Conservation (phyloP, 495 filamentous ascomycete species). For the Penicillium canescens region DNA sequence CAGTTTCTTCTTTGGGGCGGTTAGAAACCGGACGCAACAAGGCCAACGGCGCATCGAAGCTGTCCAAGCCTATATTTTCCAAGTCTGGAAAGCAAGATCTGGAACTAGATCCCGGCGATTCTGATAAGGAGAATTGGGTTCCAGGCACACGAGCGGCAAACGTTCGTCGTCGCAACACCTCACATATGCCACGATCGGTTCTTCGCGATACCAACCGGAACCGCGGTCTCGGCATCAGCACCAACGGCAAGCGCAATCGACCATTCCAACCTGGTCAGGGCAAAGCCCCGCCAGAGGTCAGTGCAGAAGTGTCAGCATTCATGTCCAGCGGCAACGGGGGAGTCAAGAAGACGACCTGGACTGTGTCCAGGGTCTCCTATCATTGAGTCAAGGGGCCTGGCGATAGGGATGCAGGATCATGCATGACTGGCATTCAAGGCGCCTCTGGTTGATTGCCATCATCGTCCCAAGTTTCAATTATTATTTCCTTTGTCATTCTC, state of each 20-base stretch:
- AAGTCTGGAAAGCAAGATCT: slow-evolving; percentile 32
- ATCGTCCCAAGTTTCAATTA: slow-evolving; percentile 4
- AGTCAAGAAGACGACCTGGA: slow-evolving; percentile 71
- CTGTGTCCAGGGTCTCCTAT: slow-evolving; percentile 75
- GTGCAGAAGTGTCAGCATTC: slow-evolving; percentile 65
- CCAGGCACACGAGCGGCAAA: slow-evolving; percentile 50
- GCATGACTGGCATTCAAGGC: neutral
- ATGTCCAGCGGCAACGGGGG: slow-evolving; percentile 62
- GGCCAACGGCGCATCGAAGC: slow-evolving; percentile 19
- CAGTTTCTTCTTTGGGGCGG: slow-evolving; percentile 66
- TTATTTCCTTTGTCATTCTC: slow-evolving; percentile 27
- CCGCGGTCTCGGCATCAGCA: slow-evolving; percentile 25
- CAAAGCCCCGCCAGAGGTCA: slow-evolving; percentile 35
- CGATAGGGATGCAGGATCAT: slow-evolving; percentile 28
- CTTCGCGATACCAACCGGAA: slow-evolving; percentile 46
- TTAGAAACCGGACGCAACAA: slow-evolving; percentile 52
- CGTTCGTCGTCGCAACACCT: slow-evolving; percentile 36
- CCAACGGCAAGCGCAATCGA: slow-evolving; percentile 38
- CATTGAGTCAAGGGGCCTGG: slow-evolving; percentile 69
- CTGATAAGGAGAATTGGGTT: slow-evolving; percentile 94
- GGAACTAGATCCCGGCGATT: slow-evolving; percentile 61
- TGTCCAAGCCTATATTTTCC: slow-evolving; percentile 26
- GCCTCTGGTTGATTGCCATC: slow-evolving; percentile 3
- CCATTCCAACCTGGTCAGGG: slow-evolving; percentile 32
- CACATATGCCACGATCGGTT: slow-evolving; percentile 39